phyloP scores from a whole-genome alignment of 2,329 filamentous ascomycete species.

The Amylocarpus encephaloides region DNA sequence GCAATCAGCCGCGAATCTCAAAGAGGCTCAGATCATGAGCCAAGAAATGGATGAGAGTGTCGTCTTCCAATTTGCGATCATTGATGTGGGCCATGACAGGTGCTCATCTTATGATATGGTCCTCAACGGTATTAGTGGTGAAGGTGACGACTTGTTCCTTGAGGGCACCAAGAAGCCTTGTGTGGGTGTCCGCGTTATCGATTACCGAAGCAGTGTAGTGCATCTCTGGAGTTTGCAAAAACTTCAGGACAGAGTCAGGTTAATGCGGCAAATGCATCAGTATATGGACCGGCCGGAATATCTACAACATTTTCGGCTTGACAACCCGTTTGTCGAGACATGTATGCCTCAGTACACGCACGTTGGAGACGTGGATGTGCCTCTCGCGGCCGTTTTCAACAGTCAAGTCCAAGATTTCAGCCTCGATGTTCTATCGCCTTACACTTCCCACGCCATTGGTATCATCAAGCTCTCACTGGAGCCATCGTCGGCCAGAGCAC shows the following conservation, averaged over 20 bases:
- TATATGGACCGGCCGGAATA: slow-evolving; percentile 95
- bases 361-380: slow-evolving; percentile 88
- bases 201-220: slow-evolving; percentile 79
- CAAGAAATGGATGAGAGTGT: slow-evolving; percentile 90
- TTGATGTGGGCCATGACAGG: slow-evolving; percentile 80
- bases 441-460: slow-evolving; percentile 84
- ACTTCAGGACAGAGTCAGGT: slow-evolving; percentile 74
- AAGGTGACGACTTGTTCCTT: slow-evolving; percentile 75
- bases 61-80: slow-evolving; percentile 88
- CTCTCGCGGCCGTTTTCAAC: slow-evolving; percentile 87
- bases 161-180: slow-evolving; percentile 83
- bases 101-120: slow-evolving; percentile 97
- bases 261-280: slow-evolving; percentile 96
- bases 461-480: slow-evolving; percentile 88
- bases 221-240: slow-evolving; percentile 95
- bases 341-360: slow-evolving; percentile 91
- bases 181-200: slow-evolving; percentile 81
- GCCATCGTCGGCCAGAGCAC: slow-evolving; percentile 86
- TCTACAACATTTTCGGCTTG: slow-evolving; percentile 82
- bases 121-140: slow-evolving; percentile 78
- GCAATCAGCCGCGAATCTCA: slow-evolving; percentile 79
- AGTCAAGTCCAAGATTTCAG: slow-evolving; percentile 90
- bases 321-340: slow-evolving; percentile 86
- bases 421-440: slow-evolving; percentile 84
- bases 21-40: slow-evolving; percentile 97